These are phyloP conservation scores for Schwanniomyces sp. DNA, from an alignment of 805 yeast genomes.

Conservation along the genomic window DNA sequence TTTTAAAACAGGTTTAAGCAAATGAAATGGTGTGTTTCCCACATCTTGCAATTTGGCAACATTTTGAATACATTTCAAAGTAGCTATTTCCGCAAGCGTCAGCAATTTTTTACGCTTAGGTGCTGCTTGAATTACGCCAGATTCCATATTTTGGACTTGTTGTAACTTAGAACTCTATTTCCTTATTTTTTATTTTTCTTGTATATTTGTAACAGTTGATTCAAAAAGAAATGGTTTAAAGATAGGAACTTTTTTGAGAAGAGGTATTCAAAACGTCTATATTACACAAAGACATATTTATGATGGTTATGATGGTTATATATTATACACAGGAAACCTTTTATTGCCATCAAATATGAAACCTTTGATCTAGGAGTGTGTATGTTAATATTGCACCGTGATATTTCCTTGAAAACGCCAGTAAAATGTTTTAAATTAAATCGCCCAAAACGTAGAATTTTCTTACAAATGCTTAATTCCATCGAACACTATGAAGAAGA, in stretches of 20 bases:
- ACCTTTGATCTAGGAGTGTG: no score
- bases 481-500: background rate
- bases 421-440: background rate
- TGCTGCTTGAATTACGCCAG: background rate
- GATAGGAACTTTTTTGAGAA: background rate
- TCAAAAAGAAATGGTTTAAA: background rate
- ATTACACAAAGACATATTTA: background rate
- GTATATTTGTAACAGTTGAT: background rate
- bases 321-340: background rate
- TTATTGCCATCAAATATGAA: no score
- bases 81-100: slow-evolving; percentile 11
- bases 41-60: slow-evolving; percentile 19
- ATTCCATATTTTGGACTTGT: background rate
- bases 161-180: background rate
- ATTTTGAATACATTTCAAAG: slow-evolving; percentile 18
- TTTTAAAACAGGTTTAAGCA: slow-evolving; percentile 46
- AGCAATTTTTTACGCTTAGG: slow-evolving; percentile 2
- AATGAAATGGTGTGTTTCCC: slow-evolving; percentile 40
- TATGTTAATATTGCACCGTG: background rate
- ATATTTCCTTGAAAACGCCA: background rate
- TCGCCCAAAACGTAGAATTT: background rate
- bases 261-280: background rate
- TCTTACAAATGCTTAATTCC: background rate
- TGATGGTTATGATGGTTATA: no score
- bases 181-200: background rate